Evolutionary conservation across 495 filamentous ascomycete genomes (phyloP).

Genomic region (Barbatosphaeria neglecta): DNA sequence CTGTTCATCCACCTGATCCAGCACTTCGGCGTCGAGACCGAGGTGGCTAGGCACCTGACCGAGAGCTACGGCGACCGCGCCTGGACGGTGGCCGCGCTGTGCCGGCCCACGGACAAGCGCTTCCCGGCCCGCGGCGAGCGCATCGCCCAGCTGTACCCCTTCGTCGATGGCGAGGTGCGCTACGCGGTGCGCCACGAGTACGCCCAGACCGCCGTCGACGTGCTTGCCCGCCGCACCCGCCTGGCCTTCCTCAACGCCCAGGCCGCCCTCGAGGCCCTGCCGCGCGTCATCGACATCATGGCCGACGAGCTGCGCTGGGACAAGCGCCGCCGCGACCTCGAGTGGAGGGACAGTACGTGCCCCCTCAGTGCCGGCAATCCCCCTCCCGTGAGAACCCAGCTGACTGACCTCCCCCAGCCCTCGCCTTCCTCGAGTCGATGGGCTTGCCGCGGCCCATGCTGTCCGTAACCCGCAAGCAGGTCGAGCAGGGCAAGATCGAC

Average conservation of each 20-base stretch:
- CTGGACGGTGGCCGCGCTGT: conserved; percentile 87
- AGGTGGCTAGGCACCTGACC: conserved; percentile 84
- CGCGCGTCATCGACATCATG: conserved; percentile 88
- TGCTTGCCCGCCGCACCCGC: conserved; percentile 76
- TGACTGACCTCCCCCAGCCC: conserved; percentile 20
- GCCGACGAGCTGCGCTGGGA: conserved; percentile 78
- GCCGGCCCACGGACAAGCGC: conserved; percentile 64
- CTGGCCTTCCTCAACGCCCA: conserved; percentile 93
- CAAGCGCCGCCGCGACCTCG: conserved; percentile 56
- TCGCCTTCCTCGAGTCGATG: conserved; percentile 73
- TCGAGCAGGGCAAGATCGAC: conserved; percentile 65
- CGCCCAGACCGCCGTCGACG: conserved; percentile 86
- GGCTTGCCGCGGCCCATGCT: conserved; percentile 71
- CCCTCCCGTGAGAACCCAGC: conserved; percentile 1
- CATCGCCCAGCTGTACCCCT: conserved; percentile 76
- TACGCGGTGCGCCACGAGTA: conserved; percentile 89
- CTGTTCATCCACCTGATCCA: conserved; percentile 98
- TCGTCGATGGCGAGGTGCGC: conserved; percentile 90
- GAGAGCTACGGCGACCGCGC: conserved; percentile 89
- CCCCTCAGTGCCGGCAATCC: too few species aligned
- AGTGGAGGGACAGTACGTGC: conserved; percentile 66
- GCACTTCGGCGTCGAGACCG: conserved; percentile 90
- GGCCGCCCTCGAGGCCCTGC: conserved; percentile 84
- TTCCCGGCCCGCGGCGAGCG: conserved; percentile 84
- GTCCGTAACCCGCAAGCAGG: conserved; percentile 56